Conservation (phyloP, 2,329 filamentous ascomycete species). For the Bipolaris cookei region DNA sequence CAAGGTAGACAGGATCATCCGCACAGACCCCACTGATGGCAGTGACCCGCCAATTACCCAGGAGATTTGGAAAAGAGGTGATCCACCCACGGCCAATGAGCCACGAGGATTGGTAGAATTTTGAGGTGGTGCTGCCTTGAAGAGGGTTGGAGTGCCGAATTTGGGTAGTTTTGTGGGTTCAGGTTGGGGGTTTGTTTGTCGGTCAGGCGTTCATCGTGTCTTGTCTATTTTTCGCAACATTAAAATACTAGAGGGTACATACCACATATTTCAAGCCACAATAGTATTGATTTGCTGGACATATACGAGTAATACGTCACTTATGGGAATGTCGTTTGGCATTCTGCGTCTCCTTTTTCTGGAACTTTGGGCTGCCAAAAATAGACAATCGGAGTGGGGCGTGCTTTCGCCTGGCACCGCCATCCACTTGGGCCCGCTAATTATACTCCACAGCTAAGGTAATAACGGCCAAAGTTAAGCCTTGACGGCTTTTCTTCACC, state of each 20-base stretch:
- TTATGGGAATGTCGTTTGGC: not conserved
- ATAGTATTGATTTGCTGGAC: not conserved
- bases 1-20: not conserved
- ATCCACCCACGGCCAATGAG: not conserved
- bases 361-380: not conserved
- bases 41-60: not conserved
- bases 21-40: not conserved
- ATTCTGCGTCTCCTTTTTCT: not conserved
- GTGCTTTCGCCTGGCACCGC: not conserved
- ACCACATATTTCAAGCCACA: not conserved
- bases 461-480: constrained; percentile 5
- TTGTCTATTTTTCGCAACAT: not conserved
- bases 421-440: constrained; percentile 7
- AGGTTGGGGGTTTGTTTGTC: not conserved
- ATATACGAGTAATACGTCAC: not conserved
- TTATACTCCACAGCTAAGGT: constrained; percentile 4
- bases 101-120: not conserved
- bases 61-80: not conserved
- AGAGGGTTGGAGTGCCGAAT: not conserved
- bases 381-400: not conserved
- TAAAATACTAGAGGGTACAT: not conserved
- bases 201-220: not conserved
- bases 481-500: not conserved
- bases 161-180: not conserved
- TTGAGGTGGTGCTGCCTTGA: not conserved